phyloP scores from a whole-genome alignment of 2,329 filamentous ascomycete species.

The Akanthomyces uredinophilus region DNA sequence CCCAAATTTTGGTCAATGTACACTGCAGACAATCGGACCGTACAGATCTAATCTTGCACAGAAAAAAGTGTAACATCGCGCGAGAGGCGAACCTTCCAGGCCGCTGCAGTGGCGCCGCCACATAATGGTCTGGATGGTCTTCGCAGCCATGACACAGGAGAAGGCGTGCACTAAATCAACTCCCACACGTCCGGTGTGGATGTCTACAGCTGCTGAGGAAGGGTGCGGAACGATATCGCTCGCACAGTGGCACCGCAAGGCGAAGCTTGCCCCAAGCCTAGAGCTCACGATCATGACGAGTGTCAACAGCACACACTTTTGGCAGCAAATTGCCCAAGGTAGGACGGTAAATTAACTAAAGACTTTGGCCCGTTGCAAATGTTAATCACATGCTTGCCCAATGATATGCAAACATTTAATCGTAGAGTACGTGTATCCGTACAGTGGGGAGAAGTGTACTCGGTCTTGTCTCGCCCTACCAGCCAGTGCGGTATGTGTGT shows the following conservation, averaged over 20 bases:
- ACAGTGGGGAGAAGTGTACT: not conserved
- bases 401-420: not conserved
- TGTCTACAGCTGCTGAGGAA: not conserved
- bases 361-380: not conserved
- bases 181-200: too few species aligned
- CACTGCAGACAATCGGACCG: not conserved
- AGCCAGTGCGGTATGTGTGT: not conserved
- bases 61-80: not conserved
- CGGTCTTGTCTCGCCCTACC: constrained; percentile 4
- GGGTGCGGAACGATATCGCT: not conserved
- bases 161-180: not conserved
- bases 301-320: not conserved
- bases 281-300: too few species aligned
- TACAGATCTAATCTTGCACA: not conserved
- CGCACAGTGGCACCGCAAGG: not conserved
- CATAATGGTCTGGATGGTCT: not conserved
- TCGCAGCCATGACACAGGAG: not conserved
- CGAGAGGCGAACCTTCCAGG: not conserved
- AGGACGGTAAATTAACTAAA: not conserved
- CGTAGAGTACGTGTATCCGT: not conserved
- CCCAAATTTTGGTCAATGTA: not conserved
- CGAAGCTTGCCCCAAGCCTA: not conserved
- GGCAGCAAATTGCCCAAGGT: not conserved
- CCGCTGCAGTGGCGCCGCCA: not conserved
- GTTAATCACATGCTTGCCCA: too few species aligned